Evolutionary conservation across 495 filamentous ascomycete species (phyloP), one percentile per base, ranked within the genome.

Genomic region (Aspergillus hancockii): DNA sequence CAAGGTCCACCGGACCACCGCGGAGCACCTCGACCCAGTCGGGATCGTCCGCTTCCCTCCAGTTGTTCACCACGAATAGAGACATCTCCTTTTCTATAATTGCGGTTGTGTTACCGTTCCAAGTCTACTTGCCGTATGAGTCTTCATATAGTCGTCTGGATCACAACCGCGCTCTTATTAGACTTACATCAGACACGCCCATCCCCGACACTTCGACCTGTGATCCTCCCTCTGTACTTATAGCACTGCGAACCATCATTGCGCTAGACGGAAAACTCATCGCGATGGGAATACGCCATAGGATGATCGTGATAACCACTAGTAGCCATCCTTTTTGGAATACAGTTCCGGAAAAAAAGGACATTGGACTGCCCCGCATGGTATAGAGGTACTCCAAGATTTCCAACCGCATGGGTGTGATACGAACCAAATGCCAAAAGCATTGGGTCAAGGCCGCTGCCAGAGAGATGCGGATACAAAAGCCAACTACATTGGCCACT

Each of bases 381-480:
- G 22, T 31, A 32, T 51, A 51, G 0, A 51, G 49, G 4, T n/a
- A 30, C 30, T 31, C 22, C 23, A 51, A 28, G 8, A n/a, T 30
- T n/a, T 32, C 22, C 5, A 51, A 23, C 13, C 30, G 21, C 25
- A 51, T 28, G n/a, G 49, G 49, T 6, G 49, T 4, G 5, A 51
- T 12, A 16, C 49, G 49, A 3, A 51, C 49, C 4, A 51, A 14
- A 16, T 32, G 49, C 49, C 49, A 51, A 23, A 51, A 51, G 12
- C 22, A 51, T n/a, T 51, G 49, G 12, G 49, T 51, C 9, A 51
- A 51, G 7, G 30, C 49, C n/a, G 49, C 49, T 8, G 49, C 49
- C 14, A 51, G n/a, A 9, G 12, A 30, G 16, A 32, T 31, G 5
- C 49, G 49, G n/a, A 51, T 51, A 14, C 21, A 18, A 14, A 51